A percentile compares a stretch with the other conserved stretches of the same genome.
These are phyloP conservation scores for Salmacisia buchloeana DNA, from an alignment of 1,284 basidiomycete genomes.

Conservation along the genomic window DNA sequence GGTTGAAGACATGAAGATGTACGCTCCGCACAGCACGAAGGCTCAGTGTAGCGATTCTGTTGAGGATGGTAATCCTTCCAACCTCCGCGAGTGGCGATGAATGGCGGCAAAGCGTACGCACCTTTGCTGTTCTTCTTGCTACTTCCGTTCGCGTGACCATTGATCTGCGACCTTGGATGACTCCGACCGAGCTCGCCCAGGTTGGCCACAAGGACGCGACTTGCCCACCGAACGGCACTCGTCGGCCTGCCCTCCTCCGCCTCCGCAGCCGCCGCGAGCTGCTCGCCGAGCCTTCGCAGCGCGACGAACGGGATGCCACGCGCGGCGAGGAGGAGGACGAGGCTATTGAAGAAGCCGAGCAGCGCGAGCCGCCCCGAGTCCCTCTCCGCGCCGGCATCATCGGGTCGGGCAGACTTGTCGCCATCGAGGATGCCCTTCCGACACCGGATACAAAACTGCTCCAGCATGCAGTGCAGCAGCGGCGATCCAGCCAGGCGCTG, in stretches of 20 bases:
- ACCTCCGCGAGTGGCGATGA: not conserved
- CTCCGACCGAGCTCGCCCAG: not conserved
- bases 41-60: constrained; percentile 9
- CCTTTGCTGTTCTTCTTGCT: not conserved
- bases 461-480: constrained; percentile 14
- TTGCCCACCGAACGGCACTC: not conserved
- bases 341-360: constrained; percentile 22
- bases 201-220: not conserved
- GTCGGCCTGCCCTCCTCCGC: not conserved
- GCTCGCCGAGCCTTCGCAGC: constrained; percentile 12
- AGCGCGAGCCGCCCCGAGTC: constrained; percentile 6
- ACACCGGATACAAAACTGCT: constrained; percentile 32
- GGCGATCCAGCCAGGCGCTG: constrained; percentile 59
- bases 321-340: constrained; percentile 22
- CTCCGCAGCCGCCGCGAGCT: constrained; percentile 1
- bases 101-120: not conserved
- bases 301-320: constrained; percentile 16
- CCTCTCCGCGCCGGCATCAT: constrained; percentile 1
- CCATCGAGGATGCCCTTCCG: constrained; percentile 26
- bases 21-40: not conserved
- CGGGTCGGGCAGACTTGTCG: no score
- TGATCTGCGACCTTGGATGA: not conserved
- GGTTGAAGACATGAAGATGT: constrained; percentile 9
- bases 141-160: not conserved
- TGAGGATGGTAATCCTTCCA: constrained; percentile 7